Evolutionary conservation across 345 rosid species (phyloP), one percentile per base, ranked within the genome.

Genomic region (Lumnitzera racemosa): DNA sequence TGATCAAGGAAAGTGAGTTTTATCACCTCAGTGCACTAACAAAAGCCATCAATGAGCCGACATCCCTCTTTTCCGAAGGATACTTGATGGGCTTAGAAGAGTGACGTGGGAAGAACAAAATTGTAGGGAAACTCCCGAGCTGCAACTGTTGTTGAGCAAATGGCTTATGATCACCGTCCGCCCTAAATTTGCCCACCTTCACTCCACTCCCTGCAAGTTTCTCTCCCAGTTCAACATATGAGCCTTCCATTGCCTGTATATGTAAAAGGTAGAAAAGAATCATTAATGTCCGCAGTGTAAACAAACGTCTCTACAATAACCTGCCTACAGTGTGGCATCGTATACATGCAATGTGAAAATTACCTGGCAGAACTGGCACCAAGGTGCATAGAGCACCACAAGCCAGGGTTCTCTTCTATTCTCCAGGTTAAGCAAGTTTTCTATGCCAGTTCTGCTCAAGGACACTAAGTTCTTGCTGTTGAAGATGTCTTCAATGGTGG

Each of bases 351-450:
- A 2, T 36, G 7, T 36, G 10, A 36, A 5, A 36, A 36, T 36
- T 56, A 82, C 98, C 74, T 85, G 96, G 79, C 97, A 94, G 66
- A 82, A 94, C 1, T 61, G 94, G 77, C 99, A 92, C 99, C 99
- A 90, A 25, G 99, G 99, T 6, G 99, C 99, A 55, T 94, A 94
- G 23, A 84, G 86, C 56, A 94, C 97, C 8, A 90, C 90, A 4
- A 94, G 56, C 97, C 97, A 94, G 1, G 96, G 78, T 66, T 90
- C 99, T 67, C 74, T 81, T 27, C 96, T 67, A 73, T 72, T 80
- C 64, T 70, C 87, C 67, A 90, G 67, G 64, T 74, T 83, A 41
- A 77, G 53, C 72, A 94, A 58, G 70, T 94, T 94, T 77, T 94
- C 97, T 4, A 88, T 84, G 55, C 97, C 99, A 2, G 78, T 62